A percentile compares a stretch with the other conserved stretches of the same genome.
Conservation (phyloP, 192 early-diverging fungal genomes). For the Gaertneriomyces semiglobifer region DNA sequence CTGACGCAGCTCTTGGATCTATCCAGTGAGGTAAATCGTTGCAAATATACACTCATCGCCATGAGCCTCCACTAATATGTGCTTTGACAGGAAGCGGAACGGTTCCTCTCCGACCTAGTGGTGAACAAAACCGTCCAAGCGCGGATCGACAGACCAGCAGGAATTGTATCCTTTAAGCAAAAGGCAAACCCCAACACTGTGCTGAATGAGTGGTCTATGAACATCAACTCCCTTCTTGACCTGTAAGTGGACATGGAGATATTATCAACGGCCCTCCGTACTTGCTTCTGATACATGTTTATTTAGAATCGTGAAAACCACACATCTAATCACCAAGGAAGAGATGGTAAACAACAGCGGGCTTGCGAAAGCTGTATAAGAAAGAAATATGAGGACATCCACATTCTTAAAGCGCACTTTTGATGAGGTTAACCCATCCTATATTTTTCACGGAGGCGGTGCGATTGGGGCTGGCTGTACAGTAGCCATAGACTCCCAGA, state of each 20-base stretch:
- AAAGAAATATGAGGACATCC: too few relatives aligned
- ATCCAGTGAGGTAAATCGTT: constrained; percentile 45
- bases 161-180: constrained; percentile 81
- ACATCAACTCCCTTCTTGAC: constrained; percentile 80
- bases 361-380: constrained; percentile 35
- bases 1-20: constrained; percentile 90
- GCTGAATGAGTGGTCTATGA: constrained; percentile 90
- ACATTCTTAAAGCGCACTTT: too few relatives aligned
- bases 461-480: too few relatives aligned
- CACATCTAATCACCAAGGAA: constrained; percentile 56
- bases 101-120: constrained; percentile 89
- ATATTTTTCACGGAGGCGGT: too few relatives aligned
- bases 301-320: constrained; percentile 80
- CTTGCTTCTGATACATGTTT: not conserved
- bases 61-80: not conserved
- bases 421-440: too few relatives aligned
- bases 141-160: constrained; percentile 87
- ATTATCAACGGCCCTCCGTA: not conserved
- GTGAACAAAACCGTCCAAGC: constrained; percentile 95
- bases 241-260: constrained; percentile 37
- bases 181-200: constrained; percentile 83
- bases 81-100: constrained; percentile 73
- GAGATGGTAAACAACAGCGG: constrained; percentile 49
- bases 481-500: too few relatives aligned
- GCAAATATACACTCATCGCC: not conserved